phyloP scores from a whole-genome alignment of 805 yeast genomes.

The Candida saitoana region DNA sequence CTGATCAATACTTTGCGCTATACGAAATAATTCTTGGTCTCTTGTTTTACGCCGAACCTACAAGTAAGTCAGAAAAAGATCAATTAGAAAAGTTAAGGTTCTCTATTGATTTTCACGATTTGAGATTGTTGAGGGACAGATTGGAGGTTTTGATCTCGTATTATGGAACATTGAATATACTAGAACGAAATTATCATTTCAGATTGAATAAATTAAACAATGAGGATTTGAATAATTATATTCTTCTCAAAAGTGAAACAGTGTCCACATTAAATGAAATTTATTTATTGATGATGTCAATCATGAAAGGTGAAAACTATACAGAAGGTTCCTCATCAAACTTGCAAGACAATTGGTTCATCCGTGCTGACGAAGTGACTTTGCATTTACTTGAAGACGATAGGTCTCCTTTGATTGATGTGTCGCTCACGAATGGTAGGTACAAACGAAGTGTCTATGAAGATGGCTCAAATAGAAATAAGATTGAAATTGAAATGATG shows the following conservation, averaged over 20 bases:
- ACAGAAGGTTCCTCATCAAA: conserved; percentile 14
- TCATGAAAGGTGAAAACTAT: conserved; percentile 31
- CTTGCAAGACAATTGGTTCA: conserved; percentile 29
- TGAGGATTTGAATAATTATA: conserved; percentile 42
- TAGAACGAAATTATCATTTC: conserved; percentile 47
- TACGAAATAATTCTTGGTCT: conserved; percentile 61
- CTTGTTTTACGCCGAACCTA: conserved; percentile 71
- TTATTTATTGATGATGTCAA: conserved; percentile 31
- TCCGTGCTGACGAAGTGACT: conserved; percentile 37
- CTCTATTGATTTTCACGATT: conserved; percentile 66
- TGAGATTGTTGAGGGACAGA: conserved; percentile 44
- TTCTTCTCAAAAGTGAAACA: conserved; percentile 30
- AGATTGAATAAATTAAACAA: conserved; percentile 49
- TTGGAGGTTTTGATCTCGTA: conserved; percentile 49
- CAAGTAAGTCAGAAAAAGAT: conserved; percentile 51
- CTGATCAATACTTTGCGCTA: conserved; percentile 66
- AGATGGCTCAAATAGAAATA: conserved; percentile 38
- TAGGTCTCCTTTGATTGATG: conserved; percentile 34
- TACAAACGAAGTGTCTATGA: conserved; percentile 32
- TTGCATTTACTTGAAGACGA: conserved; percentile 41
- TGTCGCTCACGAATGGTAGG: conserved; percentile 31
- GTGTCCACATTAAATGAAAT: conserved; percentile 33
- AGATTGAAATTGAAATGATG: conserved; percentile 32
- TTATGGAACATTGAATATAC: conserved; percentile 33
- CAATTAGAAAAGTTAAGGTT: conserved; percentile 62